phyloP scores from a whole-genome alignment of 1,284 basidiomycete species.

The Trichosporon asahii region DNA sequence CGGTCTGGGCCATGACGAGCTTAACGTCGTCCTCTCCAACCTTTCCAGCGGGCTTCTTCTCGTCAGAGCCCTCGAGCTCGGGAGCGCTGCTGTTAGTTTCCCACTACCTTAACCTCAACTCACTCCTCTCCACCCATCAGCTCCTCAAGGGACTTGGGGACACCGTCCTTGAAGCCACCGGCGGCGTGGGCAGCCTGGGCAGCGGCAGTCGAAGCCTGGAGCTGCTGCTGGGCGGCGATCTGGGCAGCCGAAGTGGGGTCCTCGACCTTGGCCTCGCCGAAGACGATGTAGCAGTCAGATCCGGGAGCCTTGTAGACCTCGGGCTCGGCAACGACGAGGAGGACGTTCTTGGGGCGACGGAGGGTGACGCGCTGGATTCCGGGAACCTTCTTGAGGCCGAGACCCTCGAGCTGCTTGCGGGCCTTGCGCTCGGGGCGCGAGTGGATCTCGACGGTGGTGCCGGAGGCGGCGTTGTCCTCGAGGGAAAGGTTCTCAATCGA shows the following conservation, averaged over 20 bases:
- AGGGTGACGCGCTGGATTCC: slow-evolving; percentile 94
- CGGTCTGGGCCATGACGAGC: slow-evolving; percentile 79
- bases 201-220: slow-evolving; percentile 56
- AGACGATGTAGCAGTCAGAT: slow-evolving; percentile 98
- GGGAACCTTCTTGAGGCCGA: slow-evolving; percentile 86
- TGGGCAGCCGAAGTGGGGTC: slow-evolving; percentile 85
- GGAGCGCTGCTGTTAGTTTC: slow-evolving; percentile 56
- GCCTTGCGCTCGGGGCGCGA: slow-evolving; percentile 88
- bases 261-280: slow-evolving; percentile 97
- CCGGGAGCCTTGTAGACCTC: slow-evolving; percentile 98
- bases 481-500: slow-evolving; percentile 60
- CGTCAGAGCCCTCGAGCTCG: slow-evolving; percentile 65
- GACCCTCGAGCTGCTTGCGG: slow-evolving; percentile 65
- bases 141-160: slow-evolving; percentile 60
- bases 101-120: slow-evolving; percentile 21
- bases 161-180: slow-evolving; percentile 54
- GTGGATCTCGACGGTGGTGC: slow-evolving; percentile 87
- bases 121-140: slow-evolving; percentile 60
- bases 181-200: slow-evolving; percentile 49
- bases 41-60: slow-evolving; percentile 53
- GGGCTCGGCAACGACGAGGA: slow-evolving; percentile 88
- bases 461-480: slow-evolving; percentile 56
- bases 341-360: slow-evolving; percentile 88
- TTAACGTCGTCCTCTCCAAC: slow-evolving; percentile 93
- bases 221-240: slow-evolving; percentile 77